phyloP scores from a whole-genome alignment of 2,329 filamentous ascomycete genomes.

The Spiromastix sp. region DNA sequence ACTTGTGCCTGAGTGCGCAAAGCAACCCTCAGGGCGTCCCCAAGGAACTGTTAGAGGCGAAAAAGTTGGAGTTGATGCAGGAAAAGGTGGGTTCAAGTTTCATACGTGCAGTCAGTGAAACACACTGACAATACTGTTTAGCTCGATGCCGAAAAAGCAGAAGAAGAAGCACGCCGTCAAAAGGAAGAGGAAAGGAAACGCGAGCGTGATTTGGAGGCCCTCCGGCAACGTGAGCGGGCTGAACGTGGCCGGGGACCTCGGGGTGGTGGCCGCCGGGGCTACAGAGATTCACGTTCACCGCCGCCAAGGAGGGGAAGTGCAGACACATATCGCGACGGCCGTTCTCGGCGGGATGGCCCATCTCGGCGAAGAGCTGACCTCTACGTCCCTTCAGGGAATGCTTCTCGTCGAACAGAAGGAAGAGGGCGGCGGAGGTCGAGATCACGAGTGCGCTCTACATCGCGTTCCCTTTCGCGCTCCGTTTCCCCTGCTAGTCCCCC shows the following conservation, averaged over 20 bases:
- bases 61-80: constrained; percentile 88
- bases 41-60: constrained; percentile 87
- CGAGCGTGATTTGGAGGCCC: constrained; percentile 58
- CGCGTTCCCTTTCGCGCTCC: constrained; percentile 20
- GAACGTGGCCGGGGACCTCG: constrained; percentile 29
- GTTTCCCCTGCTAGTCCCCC: constrained; percentile 23
- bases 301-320: constrained; percentile 40
- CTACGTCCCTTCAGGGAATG: constrained; percentile 42
- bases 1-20: constrained; percentile 81
- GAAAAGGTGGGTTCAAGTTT: constrained; percentile 59
- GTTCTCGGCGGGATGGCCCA: no score
- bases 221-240: constrained; percentile 47
- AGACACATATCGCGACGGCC: constrained; percentile 31
- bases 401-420: constrained; percentile 20
- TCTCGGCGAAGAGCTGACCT: constrained; percentile 44
- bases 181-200: constrained; percentile 62
- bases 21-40: constrained; percentile 80
- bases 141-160: constrained; percentile 74
- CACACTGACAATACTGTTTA: no score
- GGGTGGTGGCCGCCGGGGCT: constrained; percentile 33
- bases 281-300: constrained; percentile 42
- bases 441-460: constrained; percentile 22
- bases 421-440: constrained; percentile 29
- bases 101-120: no score
- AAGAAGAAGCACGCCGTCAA: constrained; percentile 61